These are phyloP conservation scores for Pinus tabuliformis DNA, from an alignment of 75 land plant genomes.

Conservation along the genomic window DNA sequence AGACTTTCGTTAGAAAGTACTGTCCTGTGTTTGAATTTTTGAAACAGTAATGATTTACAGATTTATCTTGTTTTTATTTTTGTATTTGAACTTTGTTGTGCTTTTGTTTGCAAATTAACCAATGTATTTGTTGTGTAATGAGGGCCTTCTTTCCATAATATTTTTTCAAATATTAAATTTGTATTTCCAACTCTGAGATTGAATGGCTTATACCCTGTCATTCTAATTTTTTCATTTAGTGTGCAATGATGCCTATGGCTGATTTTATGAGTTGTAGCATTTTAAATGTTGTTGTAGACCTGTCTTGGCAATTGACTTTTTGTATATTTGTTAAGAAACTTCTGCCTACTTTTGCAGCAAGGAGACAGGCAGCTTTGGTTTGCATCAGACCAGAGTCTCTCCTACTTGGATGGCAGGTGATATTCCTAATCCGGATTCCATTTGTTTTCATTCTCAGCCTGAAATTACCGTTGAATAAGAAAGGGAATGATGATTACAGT, in stretches of 20 bases:
- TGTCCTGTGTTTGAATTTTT: background rate
- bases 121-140: background rate
- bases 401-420: conserved; percentile 95
- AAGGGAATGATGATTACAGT: background rate
- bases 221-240: too few species aligned
- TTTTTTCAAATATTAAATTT: background rate
- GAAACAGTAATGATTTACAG: background rate
- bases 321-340: background rate
- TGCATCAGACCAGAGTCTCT: conserved; percentile 90
- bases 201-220: background rate
- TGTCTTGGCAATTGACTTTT: background rate
- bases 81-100: background rate
- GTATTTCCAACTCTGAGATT: background rate
- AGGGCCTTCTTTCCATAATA: too few species aligned
- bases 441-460: background rate
- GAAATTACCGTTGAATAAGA: background rate
- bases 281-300: background rate
- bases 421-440: background rate
- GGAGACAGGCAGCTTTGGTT: conserved; percentile 89
- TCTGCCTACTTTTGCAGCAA: conserved; percentile 39
- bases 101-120: background rate
- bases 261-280: background rate
- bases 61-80: background rate
- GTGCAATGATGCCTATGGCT: too few species aligned
- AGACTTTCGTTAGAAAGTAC: background rate